Percentiles rank a stretch among this genome's conserved stretches.
phyloP scores from a whole-genome alignment of 2,329 filamentous ascomycete species.

The Fusarium sp. region DNA sequence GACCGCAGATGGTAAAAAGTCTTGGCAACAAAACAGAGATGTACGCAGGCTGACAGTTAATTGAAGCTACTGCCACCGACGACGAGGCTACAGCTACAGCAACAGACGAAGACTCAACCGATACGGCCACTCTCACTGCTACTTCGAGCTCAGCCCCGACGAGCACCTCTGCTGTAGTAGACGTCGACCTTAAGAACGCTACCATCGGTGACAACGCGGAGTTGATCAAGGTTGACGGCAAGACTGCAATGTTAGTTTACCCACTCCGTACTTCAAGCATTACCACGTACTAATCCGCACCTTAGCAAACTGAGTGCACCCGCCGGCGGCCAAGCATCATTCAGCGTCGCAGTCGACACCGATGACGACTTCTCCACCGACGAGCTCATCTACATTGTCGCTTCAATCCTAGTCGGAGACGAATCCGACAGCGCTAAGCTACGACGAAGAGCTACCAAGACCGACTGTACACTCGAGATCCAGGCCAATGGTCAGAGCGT shows the following conservation, averaged over 20 bases:
- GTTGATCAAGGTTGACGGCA: conserved; percentile 29
- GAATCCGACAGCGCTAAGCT: conserved; percentile 32
- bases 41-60: not conserved
- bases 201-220: conserved; percentile 36
- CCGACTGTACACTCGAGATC: conserved; percentile 33
- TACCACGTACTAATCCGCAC: not conserved
- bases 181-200: conserved; percentile 33
- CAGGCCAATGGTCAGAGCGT: conserved; percentile 30
- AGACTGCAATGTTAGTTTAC: conserved; percentile 29
- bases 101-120: not conserved
- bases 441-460: conserved; percentile 25
- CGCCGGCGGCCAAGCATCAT: conserved; percentile 31
- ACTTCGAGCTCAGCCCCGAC: conserved; percentile 30
- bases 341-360: conserved; percentile 23
- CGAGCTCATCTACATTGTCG: conserved; percentile 35
- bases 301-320: conserved; percentile 32
- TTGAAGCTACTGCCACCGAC: conserved; percentile 30
- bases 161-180: conserved; percentile 15
- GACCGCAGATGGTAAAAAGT: conserved; percentile 26
- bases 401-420: conserved; percentile 36
- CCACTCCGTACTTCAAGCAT: not conserved
- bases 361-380: conserved; percentile 19
- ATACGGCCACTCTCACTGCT: conserved; percentile 1
- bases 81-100: conserved; percentile 6
- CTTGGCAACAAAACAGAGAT: not conserved